These are phyloP conservation scores for Terfezia claveryi DNA, from an alignment of 495 filamentous ascomycete species.

Conservation along the genomic window DNA sequence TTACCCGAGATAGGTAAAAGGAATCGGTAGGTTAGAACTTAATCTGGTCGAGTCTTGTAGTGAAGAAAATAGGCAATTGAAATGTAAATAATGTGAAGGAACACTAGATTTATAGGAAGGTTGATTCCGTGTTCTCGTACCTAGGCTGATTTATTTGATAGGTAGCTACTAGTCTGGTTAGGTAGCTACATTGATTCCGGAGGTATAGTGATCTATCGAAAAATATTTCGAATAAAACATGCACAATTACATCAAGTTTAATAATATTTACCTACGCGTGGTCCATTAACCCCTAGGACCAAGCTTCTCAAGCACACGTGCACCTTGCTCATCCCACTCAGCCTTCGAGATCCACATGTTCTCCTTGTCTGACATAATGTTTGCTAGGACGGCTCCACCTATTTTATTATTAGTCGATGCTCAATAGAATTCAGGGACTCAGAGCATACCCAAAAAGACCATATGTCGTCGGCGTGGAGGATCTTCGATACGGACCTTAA, in stretches of 20 bases:
- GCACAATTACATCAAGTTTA: not conserved
- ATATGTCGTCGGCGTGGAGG: conserved; percentile 90
- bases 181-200: too few relatives aligned
- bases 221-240: not conserved
- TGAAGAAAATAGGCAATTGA: too few relatives aligned
- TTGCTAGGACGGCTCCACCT: conserved; percentile 87
- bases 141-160: too few relatives aligned
- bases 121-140: too few relatives aligned
- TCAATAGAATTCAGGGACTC: not conserved
- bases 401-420: conserved; percentile 16
- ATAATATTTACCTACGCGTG: not conserved
- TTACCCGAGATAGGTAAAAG: too few relatives aligned
- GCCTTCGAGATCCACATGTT: conserved; percentile 96
- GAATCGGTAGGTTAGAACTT: too few relatives aligned
- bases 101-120: too few relatives aligned
- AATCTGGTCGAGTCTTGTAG: too few relatives aligned
- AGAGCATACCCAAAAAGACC: conserved; percentile 42
- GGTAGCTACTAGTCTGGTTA: too few relatives aligned
- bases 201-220: not conserved
- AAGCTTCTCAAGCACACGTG: conserved; percentile 71
- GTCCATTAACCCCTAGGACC: conserved; percentile 35
- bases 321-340: conserved; percentile 89
- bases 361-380: conserved; percentile 96
- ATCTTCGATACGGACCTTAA: conserved; percentile 97
- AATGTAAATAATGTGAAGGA: too few relatives aligned